phyloP scores from a whole-genome alignment of 192 early-diverging fungal genomes.

The Phycomyces blakesleeanus region DNA sequence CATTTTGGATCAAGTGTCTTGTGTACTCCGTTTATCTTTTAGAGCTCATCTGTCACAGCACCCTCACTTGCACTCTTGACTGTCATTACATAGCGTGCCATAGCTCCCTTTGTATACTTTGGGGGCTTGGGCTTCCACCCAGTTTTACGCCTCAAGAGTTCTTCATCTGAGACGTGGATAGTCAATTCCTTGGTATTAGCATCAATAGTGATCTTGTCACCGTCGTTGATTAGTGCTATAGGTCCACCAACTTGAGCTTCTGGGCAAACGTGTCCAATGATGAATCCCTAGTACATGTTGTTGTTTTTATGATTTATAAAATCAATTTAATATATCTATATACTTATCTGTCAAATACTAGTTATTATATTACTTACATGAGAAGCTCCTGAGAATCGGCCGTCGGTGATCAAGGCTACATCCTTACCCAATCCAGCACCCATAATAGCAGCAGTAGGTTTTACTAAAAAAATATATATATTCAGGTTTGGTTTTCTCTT shows the following conservation, averaged over 20 bases:
- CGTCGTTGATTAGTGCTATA: slow-evolving; percentile 85
- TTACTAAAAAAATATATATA: slow-evolving; percentile 56
- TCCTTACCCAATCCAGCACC: slow-evolving; percentile 97
- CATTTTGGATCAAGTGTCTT: too few species aligned
- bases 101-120: slow-evolving; percentile 79
- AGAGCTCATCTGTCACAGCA: slow-evolving; percentile 74
- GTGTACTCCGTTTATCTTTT: too few species aligned
- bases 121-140: slow-evolving; percentile 79
- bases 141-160: slow-evolving; percentile 62
- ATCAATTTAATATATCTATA: too few species aligned
- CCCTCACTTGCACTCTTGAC: slow-evolving; percentile 77
- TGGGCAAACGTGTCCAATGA: slow-evolving; percentile 97
- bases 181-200: slow-evolving; percentile 70
- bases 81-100: slow-evolving; percentile 86
- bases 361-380: slow-evolving; percentile 46
- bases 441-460: slow-evolving; percentile 96
- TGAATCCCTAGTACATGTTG: slow-evolving; percentile 66
- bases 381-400: slow-evolving; percentile 96
- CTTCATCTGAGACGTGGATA: slow-evolving; percentile 74
- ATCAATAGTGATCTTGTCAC: slow-evolving; percentile 89
- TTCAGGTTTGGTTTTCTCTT: too few species aligned
- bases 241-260: slow-evolving; percentile 98
- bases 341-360: not conserved
- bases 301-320: not conserved
- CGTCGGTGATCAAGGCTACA: slow-evolving; percentile 95